Evolutionary conservation across 331 rosid species (phyloP), one percentile per base, ranked within the genome.

Genomic region (Acacia concinna): DNA sequence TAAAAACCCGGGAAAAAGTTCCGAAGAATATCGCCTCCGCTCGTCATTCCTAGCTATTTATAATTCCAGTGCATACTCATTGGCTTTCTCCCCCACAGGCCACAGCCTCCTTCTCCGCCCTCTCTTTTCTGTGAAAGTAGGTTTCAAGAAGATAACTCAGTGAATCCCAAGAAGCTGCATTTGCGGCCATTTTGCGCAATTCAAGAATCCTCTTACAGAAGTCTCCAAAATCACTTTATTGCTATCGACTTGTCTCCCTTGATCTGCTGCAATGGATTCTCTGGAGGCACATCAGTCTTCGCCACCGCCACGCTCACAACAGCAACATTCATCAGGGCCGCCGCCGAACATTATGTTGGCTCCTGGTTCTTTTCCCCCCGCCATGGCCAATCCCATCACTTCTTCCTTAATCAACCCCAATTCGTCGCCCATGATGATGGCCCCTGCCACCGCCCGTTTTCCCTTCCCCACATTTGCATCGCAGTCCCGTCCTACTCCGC

Each of bases 241-340:
- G 10, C 1, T 25, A 51, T 25, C 60, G 32, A 28, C 6, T 40
- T 59, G 27, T 18, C 49, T 76, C 37, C 81, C 40, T 66, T 82
- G 82, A 73, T 82, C 82, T 71, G 52, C 70, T 30, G 66, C 25
- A 47, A 94, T 94, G 98, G 97, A 94, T 83, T 80, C 97, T 28
- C 91, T 88, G 17, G 93, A 89, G 38, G 83, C 80, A 28, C 85
- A 67, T 0, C 89, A 90, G 4, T 68, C 86, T 14, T 80, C 79
- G 2, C 74, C 79, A 4, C 84, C 79, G 0, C 56, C 82, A 2
- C 73, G 81, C 13, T 54, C 14, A 30, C 71, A 86, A 31, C 74
- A 65, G n/a, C 89, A 82, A 1, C 81, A 77, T 9, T 86, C 81
- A 0, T 59, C 71, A 8, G 85, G 68, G 14, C 63, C 28, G 78